Conservation (phyloP, 306 rosid genomes). For the Geum urbanum region DNA sequence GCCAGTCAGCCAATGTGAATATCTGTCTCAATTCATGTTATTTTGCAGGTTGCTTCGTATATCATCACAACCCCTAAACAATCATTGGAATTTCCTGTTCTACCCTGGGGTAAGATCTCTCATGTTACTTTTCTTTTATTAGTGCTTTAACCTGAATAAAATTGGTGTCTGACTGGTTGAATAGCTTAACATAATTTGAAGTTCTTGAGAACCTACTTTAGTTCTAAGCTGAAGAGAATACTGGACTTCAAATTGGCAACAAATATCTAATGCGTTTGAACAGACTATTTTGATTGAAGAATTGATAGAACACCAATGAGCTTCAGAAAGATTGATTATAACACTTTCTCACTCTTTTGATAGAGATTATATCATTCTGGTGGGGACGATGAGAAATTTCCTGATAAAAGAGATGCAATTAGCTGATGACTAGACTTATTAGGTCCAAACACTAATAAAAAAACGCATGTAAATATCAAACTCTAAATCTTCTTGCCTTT, state of each 20-base stretch:
- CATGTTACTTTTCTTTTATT: neutral
- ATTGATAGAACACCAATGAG: neutral
- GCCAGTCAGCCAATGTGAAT: neutral
- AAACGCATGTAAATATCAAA: no score
- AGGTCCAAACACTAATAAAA: no score
- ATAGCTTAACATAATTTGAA: neutral
- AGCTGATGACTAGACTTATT: no score
- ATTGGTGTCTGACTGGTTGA: neutral
- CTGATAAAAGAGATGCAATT: neutral
- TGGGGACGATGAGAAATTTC: neutral
- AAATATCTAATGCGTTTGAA: neutral
- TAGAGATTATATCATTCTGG: neutral
- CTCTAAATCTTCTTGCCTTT: conserved; percentile 1
- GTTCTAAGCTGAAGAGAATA: neutral
- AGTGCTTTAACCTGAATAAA: conserved; percentile 1
- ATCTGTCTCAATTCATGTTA: no score
- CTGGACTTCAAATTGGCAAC: neutral
- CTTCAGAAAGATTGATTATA: neutral
- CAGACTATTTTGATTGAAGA: neutral
- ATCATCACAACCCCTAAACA: conserved; percentile 70
- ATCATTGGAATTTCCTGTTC: conserved; percentile 73
- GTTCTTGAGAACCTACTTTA: neutral
- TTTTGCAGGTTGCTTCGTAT: conserved; percentile 65
- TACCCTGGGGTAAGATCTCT: conserved; percentile 77
- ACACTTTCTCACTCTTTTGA: neutral